phyloP scores from a whole-genome alignment of 148 eudicot species.

The Rhododendron ferrugineum region DNA sequence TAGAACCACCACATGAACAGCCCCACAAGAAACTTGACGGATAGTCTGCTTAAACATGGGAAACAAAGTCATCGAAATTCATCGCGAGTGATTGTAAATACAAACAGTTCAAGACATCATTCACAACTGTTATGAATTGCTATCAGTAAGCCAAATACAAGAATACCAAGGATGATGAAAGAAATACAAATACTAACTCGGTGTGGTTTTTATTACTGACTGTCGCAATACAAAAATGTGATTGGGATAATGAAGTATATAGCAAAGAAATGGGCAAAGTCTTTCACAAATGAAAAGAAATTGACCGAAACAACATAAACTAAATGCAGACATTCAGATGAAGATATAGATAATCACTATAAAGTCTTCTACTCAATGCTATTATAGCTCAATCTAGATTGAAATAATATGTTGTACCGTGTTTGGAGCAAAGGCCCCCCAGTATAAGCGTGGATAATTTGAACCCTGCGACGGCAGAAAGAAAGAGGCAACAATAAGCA shows the following conservation, averaged over 20 bases:
- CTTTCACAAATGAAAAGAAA: background rate
- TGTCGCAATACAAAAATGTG: background rate
- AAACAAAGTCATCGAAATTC: background rate
- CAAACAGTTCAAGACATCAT: background rate
- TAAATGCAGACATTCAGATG: background rate
- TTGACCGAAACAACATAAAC: background rate
- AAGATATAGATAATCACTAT: background rate
- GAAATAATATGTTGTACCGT: conserved; percentile 42
- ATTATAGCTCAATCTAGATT: background rate
- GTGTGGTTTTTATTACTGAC: too few relatives aligned
- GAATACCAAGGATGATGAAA: background rate
- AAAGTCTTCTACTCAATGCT: background rate
- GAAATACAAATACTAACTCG: too few relatives aligned
- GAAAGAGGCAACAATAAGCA: conserved; percentile 7
- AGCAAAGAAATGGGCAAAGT: background rate
- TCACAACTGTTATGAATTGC: background rate
- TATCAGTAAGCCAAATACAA: background rate
- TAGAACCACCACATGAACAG: conserved; percentile 73
- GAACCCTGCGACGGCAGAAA: conserved; percentile 55
- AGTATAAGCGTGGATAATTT: conserved; percentile 75
- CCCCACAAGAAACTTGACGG: conserved; percentile 92
- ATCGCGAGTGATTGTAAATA: background rate
- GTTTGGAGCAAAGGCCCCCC: conserved; percentile 93
- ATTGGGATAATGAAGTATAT: too few relatives aligned
- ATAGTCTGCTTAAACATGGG: conserved; percentile 37